Evolutionary conservation across 257 asterid genomes (phyloP), one percentile per base, ranked within the genome.

Genomic region (Gentiana straminea): DNA sequence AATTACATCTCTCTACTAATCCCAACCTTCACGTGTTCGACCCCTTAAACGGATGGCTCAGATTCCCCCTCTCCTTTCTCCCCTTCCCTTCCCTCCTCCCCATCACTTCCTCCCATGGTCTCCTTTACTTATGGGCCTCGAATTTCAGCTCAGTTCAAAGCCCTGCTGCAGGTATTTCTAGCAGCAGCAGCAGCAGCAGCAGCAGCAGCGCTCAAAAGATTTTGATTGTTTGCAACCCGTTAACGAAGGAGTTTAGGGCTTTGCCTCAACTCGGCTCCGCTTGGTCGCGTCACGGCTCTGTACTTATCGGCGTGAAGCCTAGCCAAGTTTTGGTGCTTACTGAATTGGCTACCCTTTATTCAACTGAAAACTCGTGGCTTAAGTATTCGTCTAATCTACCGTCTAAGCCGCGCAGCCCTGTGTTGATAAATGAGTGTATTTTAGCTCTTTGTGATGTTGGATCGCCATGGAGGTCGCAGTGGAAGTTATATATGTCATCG

Each of bases 241-340:
- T 90, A 57, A 80, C 94, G 41, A 68, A 73, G 6, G 68, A 68
- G 24, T 91, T 67, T 55, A 82, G 62, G 59, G 80, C 78, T 60
- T 82, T 91, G 4, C 98, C 98, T 4, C 98, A 84, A 78, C 84
- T 91, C 59, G 98, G 98, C 61, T 86, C 96, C 0, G 98, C 98
- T 44, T 91, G 98, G 98, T 91, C 94, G 12, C 90, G 94, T 69
- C 96, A 91, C 46, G 98, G 96, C 60, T 84, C 95, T 2, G 98
- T 91, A 49, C 38, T 91, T 13, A 84, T 86, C 4, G 98, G 98
- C 33, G 81, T 94, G 13, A 76, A 91, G 10, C 74, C 71, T 0
- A 70, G 66, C 56, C 74, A 71, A 12, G 94, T 91, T 32, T 68
- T 91, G 4, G 88, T 91, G 13, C 86, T 91, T 63, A 91, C 96